Base-by-base conservation (phyloP, 257 asterid species). In the Solanum arcanum region DNA sequence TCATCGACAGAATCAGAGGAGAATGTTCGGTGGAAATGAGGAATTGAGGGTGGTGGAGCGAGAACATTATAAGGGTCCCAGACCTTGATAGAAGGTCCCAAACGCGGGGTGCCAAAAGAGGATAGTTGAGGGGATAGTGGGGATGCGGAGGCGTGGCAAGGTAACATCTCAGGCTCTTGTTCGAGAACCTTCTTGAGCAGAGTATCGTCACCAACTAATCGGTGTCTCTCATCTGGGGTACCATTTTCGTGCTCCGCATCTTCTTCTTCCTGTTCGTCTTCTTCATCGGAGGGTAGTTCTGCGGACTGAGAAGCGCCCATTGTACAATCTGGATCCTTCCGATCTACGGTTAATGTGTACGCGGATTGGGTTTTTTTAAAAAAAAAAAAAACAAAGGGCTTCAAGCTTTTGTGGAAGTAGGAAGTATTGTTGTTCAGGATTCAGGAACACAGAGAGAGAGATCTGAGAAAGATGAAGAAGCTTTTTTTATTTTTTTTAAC, bases 81-180 rank as follows among this genome's bases (percentile, higher is more conserved):
- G 20, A 97, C 99, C 93, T 95, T 97, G 88, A 96, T 97, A 12
- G 98, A 93, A 5, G 99, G 96, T 3, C 98, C 98, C 77, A 93
- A 88, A 7, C 98, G 94, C 0, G 98, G 98, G 4, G 98, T 97
- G 33, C 95, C 95, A 80, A 94, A 89, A 31, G 98, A 90, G 84
- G 99, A 97, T 25, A 94, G 95, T 96, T 97, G 99, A 46, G 99
- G 98, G 74, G 98, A 95, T 1, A 97, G 95, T 13, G 99, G 99
- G 13, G 99, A 97, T 10, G 99, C 99, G 52, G 99, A 95, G 80
- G 98, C 94, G 93, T 97, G 98, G 92, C 95, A 97, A n/a, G 99
- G 98, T 82, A 95, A 93, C 93, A 95, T 97, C 87, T 97, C 99
- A 9, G 99, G 99, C 88, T 97, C 99, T 87, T 97, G 99, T 87